Percentiles rank a stretch among this genome's conserved stretches.
phyloP scores from a whole-genome alignment of 805 yeast genomes.

The Starmerella stellata region DNA sequence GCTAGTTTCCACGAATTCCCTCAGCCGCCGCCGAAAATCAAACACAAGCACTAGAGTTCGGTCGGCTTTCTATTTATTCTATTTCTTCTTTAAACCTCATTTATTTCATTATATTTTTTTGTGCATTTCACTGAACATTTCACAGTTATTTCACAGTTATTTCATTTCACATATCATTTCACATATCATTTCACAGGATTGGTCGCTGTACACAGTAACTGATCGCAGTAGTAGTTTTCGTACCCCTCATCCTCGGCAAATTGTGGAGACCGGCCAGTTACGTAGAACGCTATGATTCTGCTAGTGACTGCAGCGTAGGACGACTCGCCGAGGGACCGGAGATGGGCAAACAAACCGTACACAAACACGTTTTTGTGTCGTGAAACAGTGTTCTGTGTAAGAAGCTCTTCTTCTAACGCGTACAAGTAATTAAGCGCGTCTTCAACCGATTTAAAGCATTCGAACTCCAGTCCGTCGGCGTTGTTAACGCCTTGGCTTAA shows the following conservation, averaged over 20 bases:
- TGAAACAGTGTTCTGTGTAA: not conserved
- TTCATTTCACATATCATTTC: not conserved
- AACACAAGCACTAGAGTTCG: not conserved
- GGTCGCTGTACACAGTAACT: too few species aligned
- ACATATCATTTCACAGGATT: not conserved
- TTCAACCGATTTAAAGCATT: conserved; percentile 3
- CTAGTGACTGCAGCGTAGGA: conserved; percentile 4
- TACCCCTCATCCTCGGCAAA: conserved; percentile 5
- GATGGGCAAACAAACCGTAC: conserved; percentile 6
- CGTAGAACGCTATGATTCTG: conserved; percentile 5
- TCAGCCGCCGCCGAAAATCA: not conserved
- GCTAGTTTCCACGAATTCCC: not conserved
- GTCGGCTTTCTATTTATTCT: too few species aligned
- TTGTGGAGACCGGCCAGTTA: conserved; percentile 1
- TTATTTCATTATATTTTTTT: too few species aligned
- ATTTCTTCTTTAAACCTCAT: too few species aligned
- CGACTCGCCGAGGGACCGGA: not conserved
- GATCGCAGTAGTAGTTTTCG: not conserved
- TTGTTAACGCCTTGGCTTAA: not conserved
- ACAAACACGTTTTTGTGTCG: not conserved
- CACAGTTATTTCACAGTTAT: too few species aligned
- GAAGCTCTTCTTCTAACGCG: not conserved
- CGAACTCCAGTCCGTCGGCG: conserved; percentile 10
- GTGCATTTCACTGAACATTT: too few species aligned
- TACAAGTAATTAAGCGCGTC: conserved; percentile 1